A percentile compares a stretch with the other conserved stretches of the same genome.
phyloP scores from a whole-genome alignment of 2,329 filamentous ascomycete genomes.

The Nemania bipapillata region DNA sequence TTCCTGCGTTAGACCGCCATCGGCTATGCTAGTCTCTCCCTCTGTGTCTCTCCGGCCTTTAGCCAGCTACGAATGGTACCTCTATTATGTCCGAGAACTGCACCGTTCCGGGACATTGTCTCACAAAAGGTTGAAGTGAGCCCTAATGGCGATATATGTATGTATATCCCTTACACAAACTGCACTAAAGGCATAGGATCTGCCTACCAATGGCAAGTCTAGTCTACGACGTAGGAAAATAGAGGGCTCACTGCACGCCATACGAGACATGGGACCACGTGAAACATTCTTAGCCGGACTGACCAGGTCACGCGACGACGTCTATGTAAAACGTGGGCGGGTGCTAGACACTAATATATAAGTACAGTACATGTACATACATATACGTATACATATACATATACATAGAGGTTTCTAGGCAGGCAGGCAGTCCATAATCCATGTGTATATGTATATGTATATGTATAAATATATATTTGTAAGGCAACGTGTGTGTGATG shows the following conservation, averaged over 20 bases:
- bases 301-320: neutral
- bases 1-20: conserved; percentile 2
- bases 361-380: too few species aligned
- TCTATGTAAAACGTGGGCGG: neutral
- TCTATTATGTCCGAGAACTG: neutral
- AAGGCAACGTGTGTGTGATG: too few species aligned
- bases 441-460: too few species aligned
- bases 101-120: neutral
- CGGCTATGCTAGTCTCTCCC: neutral
- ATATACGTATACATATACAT: too few species aligned
- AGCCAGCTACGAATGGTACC: neutral
- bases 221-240: neutral
- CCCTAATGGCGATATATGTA: too few species aligned
- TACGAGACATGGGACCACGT: neutral
- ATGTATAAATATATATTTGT: too few species aligned
- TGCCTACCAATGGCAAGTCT: neutral
- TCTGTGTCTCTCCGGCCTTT: neutral
- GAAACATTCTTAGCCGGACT: neutral
- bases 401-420: neutral
- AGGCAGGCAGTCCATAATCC: neutral
- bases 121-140: neutral
- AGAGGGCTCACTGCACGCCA: neutral
- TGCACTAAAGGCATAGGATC: neutral
- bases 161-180: neutral
- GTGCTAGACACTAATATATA: too few species aligned